Evolutionary conservation across 441 rosid species (phyloP), one percentile per base, ranked within the genome.

Genomic region (Adansonia madagascariensis): DNA sequence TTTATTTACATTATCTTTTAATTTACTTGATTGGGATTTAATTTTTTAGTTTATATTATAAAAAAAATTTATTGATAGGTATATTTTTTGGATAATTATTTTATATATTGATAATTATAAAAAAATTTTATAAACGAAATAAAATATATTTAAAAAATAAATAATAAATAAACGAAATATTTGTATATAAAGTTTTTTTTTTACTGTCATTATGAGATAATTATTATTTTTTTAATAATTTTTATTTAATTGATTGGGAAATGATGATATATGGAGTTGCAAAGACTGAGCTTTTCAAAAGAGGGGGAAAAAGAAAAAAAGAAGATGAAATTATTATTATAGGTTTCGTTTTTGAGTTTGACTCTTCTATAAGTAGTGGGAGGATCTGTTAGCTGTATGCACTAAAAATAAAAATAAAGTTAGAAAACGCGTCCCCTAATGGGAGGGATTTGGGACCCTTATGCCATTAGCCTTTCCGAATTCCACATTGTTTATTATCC

Each of bases 321-420:
- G 1, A 35, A 35, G 39, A 35, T 35, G 39, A 18, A 57, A n/a
- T n/a, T n/a, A 57, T 20, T 18, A 57, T 57, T 24, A 1, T 24
- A 24, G 10, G 24, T 20, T 57, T 18, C 8, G 27, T 2, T 20
- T 24, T 24, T 24, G 27, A 24, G 27, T 18, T 18, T 46, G 15
- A 47, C 27, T 70, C 8, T 18, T 67, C 17, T 70, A 27, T 22
- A 49, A 24, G 14, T 50, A 4, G 44, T 31, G 44, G 60, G 73
- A 70, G 59, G 20, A 70, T 27, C 60, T 50, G 12, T 70, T 24
- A 31, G 44, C 73, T 70, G 73, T 70, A 49, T 8, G 59, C 73
- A 70, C 44, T 70, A 50, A 7, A 69, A 69, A 0, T 9, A 27
- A 67, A 67, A 18, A 20, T 20, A 68, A 50, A 50, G 74, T 27